Percentiles rank a stretch among this genome's conserved stretches.
Evolutionary conservation across 2,329 filamentous ascomycete genomes (phyloP).

Genomic region (Clarireedia hainanense): DNA sequence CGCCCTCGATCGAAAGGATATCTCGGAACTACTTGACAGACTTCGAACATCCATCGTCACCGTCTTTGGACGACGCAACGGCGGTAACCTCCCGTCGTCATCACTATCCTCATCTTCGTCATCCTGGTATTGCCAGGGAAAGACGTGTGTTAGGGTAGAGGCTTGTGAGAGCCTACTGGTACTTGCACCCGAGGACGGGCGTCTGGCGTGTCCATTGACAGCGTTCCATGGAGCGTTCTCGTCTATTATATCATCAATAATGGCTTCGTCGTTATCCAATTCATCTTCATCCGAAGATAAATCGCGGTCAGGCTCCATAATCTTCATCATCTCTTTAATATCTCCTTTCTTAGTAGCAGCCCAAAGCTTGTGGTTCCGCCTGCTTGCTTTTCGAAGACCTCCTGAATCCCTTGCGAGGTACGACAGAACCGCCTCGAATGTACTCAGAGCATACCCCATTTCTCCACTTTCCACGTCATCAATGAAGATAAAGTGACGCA

Average conservation of each 20-base stretch:
- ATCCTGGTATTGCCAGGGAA: constrained; percentile 70
- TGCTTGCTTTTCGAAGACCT: constrained; percentile 74
- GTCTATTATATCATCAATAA: constrained; percentile 38
- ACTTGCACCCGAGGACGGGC: constrained; percentile 18
- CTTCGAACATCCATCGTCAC: constrained; percentile 89
- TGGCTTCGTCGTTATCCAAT: constrained; percentile 30
- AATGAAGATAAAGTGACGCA: constrained; percentile 95
- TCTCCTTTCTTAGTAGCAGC: constrained; percentile 75
- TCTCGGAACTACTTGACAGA: constrained; percentile 76
- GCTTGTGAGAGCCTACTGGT: constrained; percentile 21
- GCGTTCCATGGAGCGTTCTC: constrained; percentile 32
- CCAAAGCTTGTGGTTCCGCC: constrained; percentile 81
- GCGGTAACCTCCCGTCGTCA: constrained; percentile 30
- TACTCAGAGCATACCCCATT: constrained; percentile 91
- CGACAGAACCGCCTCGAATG: constrained; percentile 85
- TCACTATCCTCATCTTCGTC: constrained; percentile 21
- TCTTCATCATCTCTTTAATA: constrained; percentile 63
- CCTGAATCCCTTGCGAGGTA: constrained; percentile 80
- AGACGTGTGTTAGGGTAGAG: constrained; percentile 66
- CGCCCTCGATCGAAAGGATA: constrained; percentile 74
- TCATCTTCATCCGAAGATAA: constrained; percentile 24
- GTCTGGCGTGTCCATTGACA: constrained; percentile 19
- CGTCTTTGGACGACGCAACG: constrained; percentile 36
- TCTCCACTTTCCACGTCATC: constrained; percentile 96
- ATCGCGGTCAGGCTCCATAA: constrained; percentile 62